Percentiles rank a stretch among this genome's conserved stretches.
Conservation (phyloP, 192 early-diverging fungal genomes). For the Coemansia reversa region DNA sequence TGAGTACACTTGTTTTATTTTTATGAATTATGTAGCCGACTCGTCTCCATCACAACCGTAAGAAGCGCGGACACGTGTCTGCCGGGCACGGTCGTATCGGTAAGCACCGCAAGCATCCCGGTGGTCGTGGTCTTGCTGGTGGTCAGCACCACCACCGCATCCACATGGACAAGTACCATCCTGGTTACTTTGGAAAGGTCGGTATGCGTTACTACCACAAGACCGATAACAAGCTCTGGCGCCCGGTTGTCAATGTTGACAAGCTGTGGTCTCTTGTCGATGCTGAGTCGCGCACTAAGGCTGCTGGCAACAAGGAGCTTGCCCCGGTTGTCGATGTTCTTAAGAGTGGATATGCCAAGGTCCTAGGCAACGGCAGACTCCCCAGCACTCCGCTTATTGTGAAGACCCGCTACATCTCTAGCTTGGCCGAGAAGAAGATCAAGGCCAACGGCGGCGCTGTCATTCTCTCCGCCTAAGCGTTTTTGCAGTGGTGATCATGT, state of each 20-base stretch:
- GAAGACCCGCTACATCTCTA: conserved; percentile 89
- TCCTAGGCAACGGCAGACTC: conserved; percentile 91
- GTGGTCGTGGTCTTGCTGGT: conserved; percentile 99
- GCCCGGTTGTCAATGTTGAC: conserved; percentile 90
- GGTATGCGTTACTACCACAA: conserved; percentile 99
- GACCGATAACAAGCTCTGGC: conserved; percentile 85
- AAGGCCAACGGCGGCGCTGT: conserved; percentile 90
- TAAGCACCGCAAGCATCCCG: conserved; percentile 99
- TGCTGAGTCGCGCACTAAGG: conserved; percentile 79
- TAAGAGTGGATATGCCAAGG: conserved; percentile 88
- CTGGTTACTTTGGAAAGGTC: conserved; percentile 99
- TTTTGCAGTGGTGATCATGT: neutral
- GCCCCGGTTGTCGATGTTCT: conserved; percentile 91
- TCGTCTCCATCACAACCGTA: conserved; percentile 59
- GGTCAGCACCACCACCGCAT: conserved; percentile 99
- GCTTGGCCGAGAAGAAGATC: conserved; percentile 97
- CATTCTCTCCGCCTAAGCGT: conserved; percentile 51
- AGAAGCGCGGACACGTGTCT: conserved; percentile 99
- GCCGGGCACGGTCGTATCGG: conserved; percentile 99
- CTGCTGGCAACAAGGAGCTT: conserved; percentile 77
- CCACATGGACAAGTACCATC: conserved; percentile 99
- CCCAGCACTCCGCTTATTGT: conserved; percentile 91
- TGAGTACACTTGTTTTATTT: neutral
- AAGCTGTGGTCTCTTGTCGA: conserved; percentile 90
- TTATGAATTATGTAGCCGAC: conserved; percentile 49